Evolutionary conservation across 768 basidiomycete genomes (phyloP).

Genomic region (Tubosaeta sp.): DNA sequence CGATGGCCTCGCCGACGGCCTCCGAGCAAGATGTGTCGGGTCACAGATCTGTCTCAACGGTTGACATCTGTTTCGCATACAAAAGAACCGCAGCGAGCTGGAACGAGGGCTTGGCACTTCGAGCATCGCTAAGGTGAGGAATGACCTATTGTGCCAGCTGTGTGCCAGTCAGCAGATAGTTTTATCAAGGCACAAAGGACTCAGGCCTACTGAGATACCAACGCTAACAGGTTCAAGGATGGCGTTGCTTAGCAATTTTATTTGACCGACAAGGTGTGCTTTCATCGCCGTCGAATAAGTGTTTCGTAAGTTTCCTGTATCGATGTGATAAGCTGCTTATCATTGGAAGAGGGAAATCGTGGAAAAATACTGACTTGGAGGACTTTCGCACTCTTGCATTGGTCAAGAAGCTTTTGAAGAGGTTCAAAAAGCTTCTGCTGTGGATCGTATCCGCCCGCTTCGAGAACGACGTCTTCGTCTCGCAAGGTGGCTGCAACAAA

Average conservation of each 20-base stretch:
- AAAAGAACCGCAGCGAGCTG: slow-evolving; percentile 65
- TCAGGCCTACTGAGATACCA: slow-evolving; percentile 69
- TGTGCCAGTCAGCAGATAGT: not conserved
- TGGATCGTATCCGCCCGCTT: slow-evolving; percentile 71
- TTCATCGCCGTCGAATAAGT: slow-evolving; percentile 74
- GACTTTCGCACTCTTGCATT: slow-evolving; percentile 75
- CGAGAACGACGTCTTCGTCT: slow-evolving; percentile 75
- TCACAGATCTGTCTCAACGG: slow-evolving; percentile 61
- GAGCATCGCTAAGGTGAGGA: slow-evolving; percentile 79
- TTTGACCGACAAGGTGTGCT: slow-evolving; percentile 63
- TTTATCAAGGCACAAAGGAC: not conserved
- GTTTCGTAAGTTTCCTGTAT: slow-evolving; percentile 79
- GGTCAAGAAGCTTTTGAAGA: slow-evolving; percentile 75
- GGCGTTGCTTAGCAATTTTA: slow-evolving; percentile 65
- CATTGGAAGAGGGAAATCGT: not conserved
- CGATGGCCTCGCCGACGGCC: slow-evolving; percentile 64
- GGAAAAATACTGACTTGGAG: slow-evolving; percentile 55
- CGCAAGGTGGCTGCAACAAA: slow-evolving; percentile 66
- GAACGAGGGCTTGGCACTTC: slow-evolving; percentile 74
- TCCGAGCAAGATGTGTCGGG: slow-evolving; percentile 74
- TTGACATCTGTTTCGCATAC: slow-evolving; percentile 69
- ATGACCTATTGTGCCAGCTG: slow-evolving; percentile 89
- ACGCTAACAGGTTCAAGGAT: slow-evolving; percentile 85
- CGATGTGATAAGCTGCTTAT: not conserved
- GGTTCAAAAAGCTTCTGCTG: slow-evolving; percentile 77